These are phyloP conservation scores for Escallonia herrerae DNA, from an alignment of 129 eudicot species.

Conservation along the genomic window DNA sequence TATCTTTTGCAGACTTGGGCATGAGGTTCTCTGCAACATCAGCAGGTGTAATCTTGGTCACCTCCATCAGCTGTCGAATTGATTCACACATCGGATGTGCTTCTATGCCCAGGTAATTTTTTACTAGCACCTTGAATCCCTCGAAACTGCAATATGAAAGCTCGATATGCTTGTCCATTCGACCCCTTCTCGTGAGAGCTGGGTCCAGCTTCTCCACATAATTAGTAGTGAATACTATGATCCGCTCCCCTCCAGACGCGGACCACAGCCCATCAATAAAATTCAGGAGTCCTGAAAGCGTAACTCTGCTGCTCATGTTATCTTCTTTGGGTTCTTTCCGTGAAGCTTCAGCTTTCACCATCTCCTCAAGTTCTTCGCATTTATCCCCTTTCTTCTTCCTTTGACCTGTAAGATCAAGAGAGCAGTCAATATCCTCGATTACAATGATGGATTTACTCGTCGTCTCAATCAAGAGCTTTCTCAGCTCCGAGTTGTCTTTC, in stretches of 20 bases:
- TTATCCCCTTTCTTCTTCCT: slow-evolving; percentile 20
- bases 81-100: slow-evolving; percentile 19
- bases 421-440: slow-evolving; percentile 39
- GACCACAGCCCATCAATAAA: slow-evolving; percentile 32
- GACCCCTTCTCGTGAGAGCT: slow-evolving; percentile 30
- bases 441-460: slow-evolving; percentile 23
- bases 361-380: neutral
- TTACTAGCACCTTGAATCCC: slow-evolving; percentile 36
- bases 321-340: slow-evolving; percentile 4
- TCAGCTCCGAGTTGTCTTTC: slow-evolving; percentile 22
- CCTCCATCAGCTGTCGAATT: slow-evolving; percentile 12
- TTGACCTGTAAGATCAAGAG: slow-evolving; percentile 28
- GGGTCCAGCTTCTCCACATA: slow-evolving; percentile 32
- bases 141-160: slow-evolving; percentile 27
- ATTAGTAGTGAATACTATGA: slow-evolving; percentile 30
- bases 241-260: slow-evolving; percentile 22
- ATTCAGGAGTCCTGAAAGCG: slow-evolving; percentile 23
- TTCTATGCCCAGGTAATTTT: slow-evolving; percentile 30
- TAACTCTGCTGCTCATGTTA: slow-evolving; percentile 10
- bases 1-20: slow-evolving; percentile 20
- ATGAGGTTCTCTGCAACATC: slow-evolving; percentile 40
- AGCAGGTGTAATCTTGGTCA: slow-evolving; percentile 31
- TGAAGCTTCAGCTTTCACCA: slow-evolving; percentile 1
- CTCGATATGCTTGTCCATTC: slow-evolving; percentile 37
- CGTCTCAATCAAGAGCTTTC: slow-evolving; percentile 16